These are phyloP conservation scores for Cornus controversa DNA, from an alignment of 148 eudicot genomes.

Conservation along the genomic window DNA sequence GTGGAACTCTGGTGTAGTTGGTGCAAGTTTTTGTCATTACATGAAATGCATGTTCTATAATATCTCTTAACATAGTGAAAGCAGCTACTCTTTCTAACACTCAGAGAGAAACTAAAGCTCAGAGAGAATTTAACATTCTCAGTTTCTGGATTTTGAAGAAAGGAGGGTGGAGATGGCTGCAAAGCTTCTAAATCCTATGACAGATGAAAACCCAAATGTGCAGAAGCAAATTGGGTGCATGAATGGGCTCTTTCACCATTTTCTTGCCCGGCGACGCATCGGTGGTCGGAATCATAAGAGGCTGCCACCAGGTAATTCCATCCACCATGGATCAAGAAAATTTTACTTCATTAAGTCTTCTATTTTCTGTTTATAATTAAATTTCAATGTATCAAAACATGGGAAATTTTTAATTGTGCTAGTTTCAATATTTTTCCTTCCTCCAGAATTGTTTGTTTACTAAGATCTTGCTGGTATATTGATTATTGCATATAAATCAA, in stretches of 20 bases:
- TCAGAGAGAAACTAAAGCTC: neutral
- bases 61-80: no score
- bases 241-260: conserved; percentile 68
- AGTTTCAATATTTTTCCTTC: neutral
- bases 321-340: neutral
- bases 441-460: no score
- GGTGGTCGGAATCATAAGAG: conserved; percentile 31
- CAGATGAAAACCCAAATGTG: conserved; percentile 58
- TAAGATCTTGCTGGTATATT: no score
- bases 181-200: conserved; percentile 48
- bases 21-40: no score
- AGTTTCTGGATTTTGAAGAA: neutral
- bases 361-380: neutral
- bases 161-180: conserved; percentile 46
- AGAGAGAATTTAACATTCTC: neutral
- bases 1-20: no score
- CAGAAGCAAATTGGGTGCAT: conserved; percentile 84
- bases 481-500: neutral
- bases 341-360: neutral
- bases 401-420: neutral
- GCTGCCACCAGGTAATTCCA: conserved; percentile 52
- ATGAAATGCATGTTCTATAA: no score
- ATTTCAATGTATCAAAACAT: neutral
- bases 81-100: no score
- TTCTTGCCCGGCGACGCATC: conserved; percentile 35